These are phyloP conservation scores for Paramecium caudatum DNA, from an alignment of 73 alveolate species.

Conservation along the genomic window DNA sequence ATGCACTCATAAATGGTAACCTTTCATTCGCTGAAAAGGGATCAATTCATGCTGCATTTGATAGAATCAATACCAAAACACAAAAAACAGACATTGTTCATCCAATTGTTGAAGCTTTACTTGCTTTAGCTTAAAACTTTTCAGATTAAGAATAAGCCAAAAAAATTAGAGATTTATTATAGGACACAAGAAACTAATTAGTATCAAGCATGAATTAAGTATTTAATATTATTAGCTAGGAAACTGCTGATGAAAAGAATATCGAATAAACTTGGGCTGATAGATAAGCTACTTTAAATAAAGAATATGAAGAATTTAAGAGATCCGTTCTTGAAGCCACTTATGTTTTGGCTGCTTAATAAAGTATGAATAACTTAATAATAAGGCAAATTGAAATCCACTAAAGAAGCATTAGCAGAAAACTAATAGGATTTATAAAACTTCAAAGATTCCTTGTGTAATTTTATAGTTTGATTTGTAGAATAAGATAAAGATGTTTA, in stretches of 20 bases:
- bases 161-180: slow-evolving; percentile 55
- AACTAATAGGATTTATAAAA: neutral
- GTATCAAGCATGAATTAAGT: slow-evolving; percentile 9
- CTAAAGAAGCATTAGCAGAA: slow-evolving; percentile 34
- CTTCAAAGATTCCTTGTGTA: slow-evolving; percentile 27
- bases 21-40: slow-evolving; percentile 60
- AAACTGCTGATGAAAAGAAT: slow-evolving; percentile 45
- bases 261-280: neutral
- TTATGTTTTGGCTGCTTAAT: slow-evolving; percentile 53
- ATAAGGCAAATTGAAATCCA: slow-evolving; percentile 42
- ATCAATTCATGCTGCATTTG: neutral
- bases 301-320: slow-evolving; percentile 54
- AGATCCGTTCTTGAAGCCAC: slow-evolving; percentile 66
- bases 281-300: slow-evolving; percentile 7
- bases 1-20: slow-evolving; percentile 44
- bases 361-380: neutral
- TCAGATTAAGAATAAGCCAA: slow-evolving; percentile 60
- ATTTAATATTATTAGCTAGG: too few relatives aligned
- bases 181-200: slow-evolving; percentile 28
- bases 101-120: slow-evolving; percentile 26
- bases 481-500: slow-evolving; percentile 57
- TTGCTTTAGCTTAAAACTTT: slow-evolving; percentile 63
- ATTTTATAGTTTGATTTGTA: neutral
- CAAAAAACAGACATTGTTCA: neutral
- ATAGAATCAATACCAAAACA: slow-evolving; percentile 7